Percentiles rank a stretch among this genome's conserved stretches.
These are phyloP conservation scores for Ramularia collo-cygni DNA, from an alignment of 2,329 filamentous ascomycete species.

Conservation along the genomic window DNA sequence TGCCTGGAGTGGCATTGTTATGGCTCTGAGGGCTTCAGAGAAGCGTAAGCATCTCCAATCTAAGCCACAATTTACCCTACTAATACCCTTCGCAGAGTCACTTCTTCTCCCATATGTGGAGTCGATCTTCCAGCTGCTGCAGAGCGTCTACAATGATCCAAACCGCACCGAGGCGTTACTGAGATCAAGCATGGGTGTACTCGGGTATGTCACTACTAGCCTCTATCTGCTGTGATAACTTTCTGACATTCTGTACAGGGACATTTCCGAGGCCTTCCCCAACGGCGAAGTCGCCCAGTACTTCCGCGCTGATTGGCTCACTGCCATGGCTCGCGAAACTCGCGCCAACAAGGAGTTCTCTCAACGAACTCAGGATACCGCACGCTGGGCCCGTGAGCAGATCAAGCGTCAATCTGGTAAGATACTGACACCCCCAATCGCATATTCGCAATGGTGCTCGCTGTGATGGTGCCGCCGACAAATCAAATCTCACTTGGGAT, in stretches of 20 bases:
- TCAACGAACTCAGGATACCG: conserved; percentile 81
- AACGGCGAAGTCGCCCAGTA: conserved; percentile 75
- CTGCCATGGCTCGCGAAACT: conserved; percentile 82
- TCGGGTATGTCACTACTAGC: conserved; percentile 60
- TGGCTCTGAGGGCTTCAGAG: conserved; percentile 71
- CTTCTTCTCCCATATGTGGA: conserved; percentile 70
- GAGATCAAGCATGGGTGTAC: conserved; percentile 92
- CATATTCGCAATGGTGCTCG: not conserved
- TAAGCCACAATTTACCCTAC: conserved; percentile 18
- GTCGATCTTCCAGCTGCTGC: conserved; percentile 80
- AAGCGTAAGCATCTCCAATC: conserved; percentile 55
- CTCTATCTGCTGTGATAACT: too few relatives aligned
- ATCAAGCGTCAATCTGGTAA: conserved; percentile 72
- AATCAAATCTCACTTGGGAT: not conserved
- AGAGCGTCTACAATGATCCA: conserved; percentile 69
- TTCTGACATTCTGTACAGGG: too few relatives aligned
- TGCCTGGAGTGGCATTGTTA: conserved; percentile 94
- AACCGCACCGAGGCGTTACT: conserved; percentile 89
- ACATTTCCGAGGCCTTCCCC: conserved; percentile 89
- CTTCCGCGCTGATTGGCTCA: conserved; percentile 90
- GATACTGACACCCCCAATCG: conserved; percentile 4
- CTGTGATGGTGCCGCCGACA: not conserved
- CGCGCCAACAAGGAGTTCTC: conserved; percentile 83
- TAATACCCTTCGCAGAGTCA: conserved; percentile 47
- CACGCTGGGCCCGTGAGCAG: conserved; percentile 94